A percentile compares a stretch with the other conserved stretches of the same genome.
Conservation (phyloP, 2,329 filamentous ascomycete species). For the Didymella pinodella region DNA sequence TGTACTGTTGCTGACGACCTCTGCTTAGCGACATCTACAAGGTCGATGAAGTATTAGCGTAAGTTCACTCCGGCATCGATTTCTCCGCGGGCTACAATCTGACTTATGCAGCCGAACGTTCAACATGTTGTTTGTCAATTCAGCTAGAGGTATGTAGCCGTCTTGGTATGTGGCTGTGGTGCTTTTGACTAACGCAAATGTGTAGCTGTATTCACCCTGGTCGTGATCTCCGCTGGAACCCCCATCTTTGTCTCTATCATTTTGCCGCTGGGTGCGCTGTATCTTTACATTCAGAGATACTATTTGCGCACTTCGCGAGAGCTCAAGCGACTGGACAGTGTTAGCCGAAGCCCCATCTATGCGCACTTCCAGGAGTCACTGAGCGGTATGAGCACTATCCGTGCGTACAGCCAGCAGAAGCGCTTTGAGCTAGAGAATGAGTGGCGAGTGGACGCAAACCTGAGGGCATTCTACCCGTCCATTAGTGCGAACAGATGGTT, state of each 20-base stretch:
- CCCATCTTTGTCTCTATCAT: constrained; percentile 84
- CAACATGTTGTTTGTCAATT: constrained; percentile 77
- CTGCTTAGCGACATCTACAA: constrained; percentile 72
- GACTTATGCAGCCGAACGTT: constrained; percentile 72
- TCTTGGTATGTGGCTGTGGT: constrained; percentile 24
- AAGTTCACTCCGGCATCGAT: constrained; percentile 38
- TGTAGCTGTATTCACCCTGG: constrained; percentile 76
- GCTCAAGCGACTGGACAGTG: constrained; percentile 92
- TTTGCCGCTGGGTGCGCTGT: constrained; percentile 79
- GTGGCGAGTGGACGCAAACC: constrained; percentile 94
- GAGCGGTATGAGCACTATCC: constrained; percentile 91
- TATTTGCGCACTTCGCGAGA: constrained; percentile 96
- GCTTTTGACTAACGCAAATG: constrained; percentile 33
- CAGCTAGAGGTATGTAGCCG: constrained; percentile 55
- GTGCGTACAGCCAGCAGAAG: constrained; percentile 88
- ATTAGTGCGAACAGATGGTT: constrained; percentile 92
- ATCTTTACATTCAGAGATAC: constrained; percentile 95
- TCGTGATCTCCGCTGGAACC: constrained; percentile 81
- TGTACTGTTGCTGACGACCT: constrained; percentile 12
- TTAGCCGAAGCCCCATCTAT: constrained; percentile 94
- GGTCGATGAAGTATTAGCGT: constrained; percentile 89
- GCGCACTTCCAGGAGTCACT: constrained; percentile 98
- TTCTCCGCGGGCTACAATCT: constrained; percentile 2
- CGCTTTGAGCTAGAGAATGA: constrained; percentile 94
- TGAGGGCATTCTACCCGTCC: constrained; percentile 93